phyloP scores from a whole-genome alignment of 352 stramenopile genomes.

The Pythium monospermum region DNA sequence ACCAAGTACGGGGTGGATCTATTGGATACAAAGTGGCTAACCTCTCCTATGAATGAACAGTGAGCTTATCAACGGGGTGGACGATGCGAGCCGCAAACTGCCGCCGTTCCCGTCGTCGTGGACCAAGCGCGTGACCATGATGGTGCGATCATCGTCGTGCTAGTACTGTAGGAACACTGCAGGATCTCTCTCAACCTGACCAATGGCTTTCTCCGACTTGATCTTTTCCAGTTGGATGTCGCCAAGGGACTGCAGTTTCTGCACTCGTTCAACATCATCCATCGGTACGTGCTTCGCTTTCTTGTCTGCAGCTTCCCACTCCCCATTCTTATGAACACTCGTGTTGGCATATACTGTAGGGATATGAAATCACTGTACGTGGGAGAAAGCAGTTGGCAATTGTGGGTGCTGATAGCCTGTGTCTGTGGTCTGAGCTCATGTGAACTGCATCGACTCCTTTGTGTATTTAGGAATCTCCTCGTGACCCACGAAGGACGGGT shows the following conservation, averaged over 20 bases:
- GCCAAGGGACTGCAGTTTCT: slow-evolving; percentile 68
- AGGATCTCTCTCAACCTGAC: background rate
- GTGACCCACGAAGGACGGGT: slow-evolving; percentile 65
- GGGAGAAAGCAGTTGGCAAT: background rate
- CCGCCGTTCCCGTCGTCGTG: slow-evolving; percentile 62
- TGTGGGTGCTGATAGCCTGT: too few species aligned
- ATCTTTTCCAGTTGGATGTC: slow-evolving; percentile 43
- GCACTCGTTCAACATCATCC: slow-evolving; percentile 79
- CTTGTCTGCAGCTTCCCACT: background rate
- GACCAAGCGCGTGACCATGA: slow-evolving; percentile 77
- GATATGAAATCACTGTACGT: slow-evolving; percentile 79
- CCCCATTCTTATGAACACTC: background rate
- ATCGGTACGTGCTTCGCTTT: slow-evolving; percentile 33
- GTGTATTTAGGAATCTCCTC: slow-evolving; percentile 64
- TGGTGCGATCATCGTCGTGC: slow-evolving; percentile 37
- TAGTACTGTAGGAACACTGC: background rate
- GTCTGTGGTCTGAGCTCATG: too few species aligned
- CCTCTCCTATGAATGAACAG: slow-evolving; percentile 20
- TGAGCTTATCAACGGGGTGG: slow-evolving; percentile 68
- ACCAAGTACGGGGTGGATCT: background rate
- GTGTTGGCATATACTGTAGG: slow-evolving; percentile 16
- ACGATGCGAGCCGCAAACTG: slow-evolving; percentile 47
- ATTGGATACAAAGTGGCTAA: too few species aligned
- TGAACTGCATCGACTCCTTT: too few species aligned
- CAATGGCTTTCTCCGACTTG: background rate